Evolutionary conservation across 2,329 filamentous ascomycete species (phyloP).

Genomic region (Colletotrichum cordylinicola): DNA sequence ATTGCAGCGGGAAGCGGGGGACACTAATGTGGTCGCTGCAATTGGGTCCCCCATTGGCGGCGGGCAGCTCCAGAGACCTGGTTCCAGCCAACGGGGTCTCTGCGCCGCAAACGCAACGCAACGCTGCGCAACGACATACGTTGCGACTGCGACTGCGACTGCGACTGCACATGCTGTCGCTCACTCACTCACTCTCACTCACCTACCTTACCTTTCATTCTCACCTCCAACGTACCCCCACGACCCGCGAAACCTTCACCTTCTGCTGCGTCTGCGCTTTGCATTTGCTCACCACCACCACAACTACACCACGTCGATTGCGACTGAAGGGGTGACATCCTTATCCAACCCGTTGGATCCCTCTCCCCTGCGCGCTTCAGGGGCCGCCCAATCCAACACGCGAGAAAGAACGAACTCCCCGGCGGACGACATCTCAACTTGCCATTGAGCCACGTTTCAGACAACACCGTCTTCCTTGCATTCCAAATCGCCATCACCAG

Average conservation of each 20-base stretch:
- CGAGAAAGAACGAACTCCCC: neutral
- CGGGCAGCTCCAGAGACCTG: neutral
- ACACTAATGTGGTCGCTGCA: neutral
- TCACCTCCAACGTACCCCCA: neutral
- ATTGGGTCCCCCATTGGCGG: neutral
- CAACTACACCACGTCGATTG: neutral
- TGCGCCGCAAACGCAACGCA: slow-evolving; percentile 21
- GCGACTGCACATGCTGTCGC: neutral
- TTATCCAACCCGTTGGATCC: neutral
- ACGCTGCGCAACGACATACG: slow-evolving; percentile 16
- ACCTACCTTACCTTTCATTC: neutral
- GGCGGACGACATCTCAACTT: slow-evolving; percentile 16
- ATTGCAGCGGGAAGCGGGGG: slow-evolving; percentile 11
- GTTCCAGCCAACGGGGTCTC: neutral
- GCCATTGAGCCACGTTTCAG: slow-evolving; percentile 16
- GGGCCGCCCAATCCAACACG: neutral
- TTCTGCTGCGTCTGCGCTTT: neutral
- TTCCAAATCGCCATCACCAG: neutral
- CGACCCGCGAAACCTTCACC: neutral
- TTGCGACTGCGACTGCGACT: neutral
- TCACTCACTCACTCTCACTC: neutral
- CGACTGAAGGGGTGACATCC: neutral
- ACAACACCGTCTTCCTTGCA: neutral
- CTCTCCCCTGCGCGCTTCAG: neutral
- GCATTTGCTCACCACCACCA: neutral